phyloP scores from a whole-genome alignment of 148 eudicot species.

The Rhododendron vialii region DNA sequence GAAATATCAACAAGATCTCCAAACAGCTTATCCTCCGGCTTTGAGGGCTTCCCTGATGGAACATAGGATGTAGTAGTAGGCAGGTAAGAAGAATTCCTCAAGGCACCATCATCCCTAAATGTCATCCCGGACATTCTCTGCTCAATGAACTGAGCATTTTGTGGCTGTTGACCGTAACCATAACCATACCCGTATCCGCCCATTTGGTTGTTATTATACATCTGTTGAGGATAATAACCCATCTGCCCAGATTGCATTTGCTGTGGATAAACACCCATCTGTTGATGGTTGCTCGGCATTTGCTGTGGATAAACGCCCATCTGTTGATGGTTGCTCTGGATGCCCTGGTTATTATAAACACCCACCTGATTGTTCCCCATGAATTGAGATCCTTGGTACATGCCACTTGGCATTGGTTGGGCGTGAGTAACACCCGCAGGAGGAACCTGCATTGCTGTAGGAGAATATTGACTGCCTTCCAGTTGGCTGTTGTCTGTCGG shows the following conservation, averaged over 20 bases:
- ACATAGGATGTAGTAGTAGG: conserved; percentile 21
- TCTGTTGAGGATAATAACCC: conserved; percentile 58
- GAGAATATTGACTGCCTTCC: conserved; percentile 38
- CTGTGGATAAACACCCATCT: conserved; percentile 61
- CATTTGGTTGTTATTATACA: conserved; percentile 71
- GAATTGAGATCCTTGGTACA: conserved; percentile 46
- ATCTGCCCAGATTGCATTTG: conserved; percentile 57
- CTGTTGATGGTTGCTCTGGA: conserved; percentile 18
- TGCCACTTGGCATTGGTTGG: conserved; percentile 43
- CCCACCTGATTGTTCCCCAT: conserved; percentile 35
- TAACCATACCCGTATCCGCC: conserved; percentile 48
- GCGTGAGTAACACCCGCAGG: conserved; percentile 24
- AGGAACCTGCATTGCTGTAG: conserved; percentile 30
- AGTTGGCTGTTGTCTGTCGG: conserved; percentile 37
- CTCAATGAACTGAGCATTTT: conserved; percentile 50
- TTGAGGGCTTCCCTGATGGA: conserved; percentile 63
- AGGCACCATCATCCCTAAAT: conserved; percentile 36
- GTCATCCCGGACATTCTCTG: conserved; percentile 71
- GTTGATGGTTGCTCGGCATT: conserved; percentile 20
- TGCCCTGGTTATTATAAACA: conserved; percentile 34
- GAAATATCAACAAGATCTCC: conserved; percentile 90
- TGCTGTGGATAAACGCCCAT: conserved; percentile 61
- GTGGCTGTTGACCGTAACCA: conserved; percentile 35
- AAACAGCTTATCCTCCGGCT: conserved; percentile 84
- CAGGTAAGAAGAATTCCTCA: conserved; percentile 36